A percentile compares a stretch with the other conserved stretches of the same genome.
Evolutionary conservation across 169 alveolate genomes (phyloP).

Genomic region (Cyclospora cayetanensis): DNA sequence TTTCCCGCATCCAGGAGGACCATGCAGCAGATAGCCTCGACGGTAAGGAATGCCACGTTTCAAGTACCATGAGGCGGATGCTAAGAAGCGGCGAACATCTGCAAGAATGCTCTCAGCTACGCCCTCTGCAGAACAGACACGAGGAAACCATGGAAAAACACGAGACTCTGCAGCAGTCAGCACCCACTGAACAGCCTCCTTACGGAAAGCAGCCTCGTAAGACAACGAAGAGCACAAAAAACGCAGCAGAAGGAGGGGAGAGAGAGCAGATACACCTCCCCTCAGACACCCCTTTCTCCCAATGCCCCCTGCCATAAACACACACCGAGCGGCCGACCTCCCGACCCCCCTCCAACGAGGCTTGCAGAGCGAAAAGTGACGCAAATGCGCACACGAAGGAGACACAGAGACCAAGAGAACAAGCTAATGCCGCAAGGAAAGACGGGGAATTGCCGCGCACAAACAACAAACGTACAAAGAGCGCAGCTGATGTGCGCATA

Average conservation of each 20-base stretch:
- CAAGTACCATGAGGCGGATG: constrained; percentile 78
- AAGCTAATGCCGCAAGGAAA: too few species aligned
- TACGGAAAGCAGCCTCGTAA: neutral
- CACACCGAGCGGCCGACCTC: too few species aligned
- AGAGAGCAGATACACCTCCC: too few species aligned
- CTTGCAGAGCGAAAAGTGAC: too few species aligned
- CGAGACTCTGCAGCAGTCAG: neutral
- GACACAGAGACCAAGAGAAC: too few species aligned
- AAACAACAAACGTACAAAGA: too few species aligned
- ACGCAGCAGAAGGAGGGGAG: neutral
- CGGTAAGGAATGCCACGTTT: constrained; percentile 86
- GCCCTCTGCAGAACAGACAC: constrained; percentile 71
- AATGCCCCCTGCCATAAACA: too few species aligned
- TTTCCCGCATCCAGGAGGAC: constrained; percentile 90
- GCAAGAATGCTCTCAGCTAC: constrained; percentile 62
- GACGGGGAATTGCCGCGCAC: too few species aligned
- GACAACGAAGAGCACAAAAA: neutral
- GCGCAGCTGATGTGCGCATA: too few species aligned
- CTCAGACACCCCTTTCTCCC: too few species aligned
- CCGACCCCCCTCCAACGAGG: too few species aligned
- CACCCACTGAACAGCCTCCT: neutral
- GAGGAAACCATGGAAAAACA: neutral
- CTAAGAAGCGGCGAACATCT: constrained; percentile 48
- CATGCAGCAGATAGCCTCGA: constrained; percentile 84
- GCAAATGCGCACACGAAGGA: too few species aligned